Percentiles rank a stretch among this genome's conserved stretches.
phyloP scores from a whole-genome alignment of 257 asterid species.

The Solanum appendiculatum region DNA sequence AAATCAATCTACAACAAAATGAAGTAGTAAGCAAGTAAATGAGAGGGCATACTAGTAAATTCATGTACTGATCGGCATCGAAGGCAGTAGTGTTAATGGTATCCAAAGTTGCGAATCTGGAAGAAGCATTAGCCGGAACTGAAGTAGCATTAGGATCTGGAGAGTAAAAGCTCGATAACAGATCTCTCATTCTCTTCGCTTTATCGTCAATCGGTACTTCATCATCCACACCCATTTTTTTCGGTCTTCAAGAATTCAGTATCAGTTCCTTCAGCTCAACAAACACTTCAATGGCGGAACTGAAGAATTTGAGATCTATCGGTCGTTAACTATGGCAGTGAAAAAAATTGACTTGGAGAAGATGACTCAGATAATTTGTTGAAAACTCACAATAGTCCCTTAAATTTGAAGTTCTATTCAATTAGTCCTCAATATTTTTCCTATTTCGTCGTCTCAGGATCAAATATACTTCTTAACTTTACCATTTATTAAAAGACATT shows the following conservation, averaged over 20 bases:
- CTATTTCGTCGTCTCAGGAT: accelerated
- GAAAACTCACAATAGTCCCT: background rate
- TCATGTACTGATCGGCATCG: conserved; percentile 95
- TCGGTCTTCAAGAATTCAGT: background rate
- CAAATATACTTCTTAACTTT: background rate
- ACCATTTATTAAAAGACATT: no score
- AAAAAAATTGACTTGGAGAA: background rate
- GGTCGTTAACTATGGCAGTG: background rate
- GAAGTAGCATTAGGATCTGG: conserved; percentile 53
- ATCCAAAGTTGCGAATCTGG: conserved; percentile 94
- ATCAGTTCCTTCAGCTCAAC: background rate
- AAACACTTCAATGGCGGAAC: background rate
- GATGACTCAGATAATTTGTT: background rate
- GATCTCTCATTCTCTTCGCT: conserved; percentile 98
- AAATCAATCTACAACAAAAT: background rate
- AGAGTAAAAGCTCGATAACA: conserved; percentile 83
- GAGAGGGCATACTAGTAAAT: conserved; percentile 61
- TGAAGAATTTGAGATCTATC: background rate
- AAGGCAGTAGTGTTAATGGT: conserved; percentile 81
- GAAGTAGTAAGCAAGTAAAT: background rate
- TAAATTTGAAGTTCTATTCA: background rate
- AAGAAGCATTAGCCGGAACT: conserved; percentile 29
- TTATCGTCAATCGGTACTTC: conserved; percentile 55
- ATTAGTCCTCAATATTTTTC: background rate
- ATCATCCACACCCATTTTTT: background rate